Evolutionary conservation across 805 yeast species (phyloP), one percentile per base, ranked within the genome.

Genomic region (Candida odintsovae): DNA sequence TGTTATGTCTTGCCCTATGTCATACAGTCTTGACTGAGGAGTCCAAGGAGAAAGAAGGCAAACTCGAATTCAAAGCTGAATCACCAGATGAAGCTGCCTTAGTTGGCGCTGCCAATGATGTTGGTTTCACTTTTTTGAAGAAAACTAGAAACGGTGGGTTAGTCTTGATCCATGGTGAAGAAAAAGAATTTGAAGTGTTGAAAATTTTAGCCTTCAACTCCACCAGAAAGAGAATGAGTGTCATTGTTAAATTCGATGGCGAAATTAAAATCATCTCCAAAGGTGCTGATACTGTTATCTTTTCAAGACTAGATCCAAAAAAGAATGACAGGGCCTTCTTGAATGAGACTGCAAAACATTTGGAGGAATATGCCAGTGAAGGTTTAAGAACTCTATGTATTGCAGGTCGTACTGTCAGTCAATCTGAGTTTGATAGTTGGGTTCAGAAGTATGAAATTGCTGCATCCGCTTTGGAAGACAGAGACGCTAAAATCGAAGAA

Each of bases 1-100:
- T 85, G 89, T 64, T 84, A 23, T 82, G 84, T 1, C 69, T 86
- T 38, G 85, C 90, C 0, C 68, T 86, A 25, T 86, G 95, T 67
- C 94, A 86, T 58, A 80, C 90, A 40, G 92, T 86, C 13, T 64
- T 86, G 40, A 78, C 82, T n/a, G 95, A 86, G 55, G 76, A 78
- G 35, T 78, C 80, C 43, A 80, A 78, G 25, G 73, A 75, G 19
- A 70, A 78, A 52, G 81, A 87, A 2, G 70, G 69, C 1, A 80
- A 75, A 48, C 55, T 76, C 44, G 73, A 76, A 21, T 69, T 84
- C 42, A 82, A 82, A 56, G 94, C 94, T 0, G 92, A 86, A 61
- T 82, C 89, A n/a, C 95, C 95, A 0, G 95, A 86, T 71, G 95
- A 86, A 65, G 90, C 90, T 31, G 94, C 95, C 0, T 71, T 86